Evolutionary conservation across 2,329 filamentous ascomycete species (phyloP).

Genomic region (Talaromyces verruculosus): DNA sequence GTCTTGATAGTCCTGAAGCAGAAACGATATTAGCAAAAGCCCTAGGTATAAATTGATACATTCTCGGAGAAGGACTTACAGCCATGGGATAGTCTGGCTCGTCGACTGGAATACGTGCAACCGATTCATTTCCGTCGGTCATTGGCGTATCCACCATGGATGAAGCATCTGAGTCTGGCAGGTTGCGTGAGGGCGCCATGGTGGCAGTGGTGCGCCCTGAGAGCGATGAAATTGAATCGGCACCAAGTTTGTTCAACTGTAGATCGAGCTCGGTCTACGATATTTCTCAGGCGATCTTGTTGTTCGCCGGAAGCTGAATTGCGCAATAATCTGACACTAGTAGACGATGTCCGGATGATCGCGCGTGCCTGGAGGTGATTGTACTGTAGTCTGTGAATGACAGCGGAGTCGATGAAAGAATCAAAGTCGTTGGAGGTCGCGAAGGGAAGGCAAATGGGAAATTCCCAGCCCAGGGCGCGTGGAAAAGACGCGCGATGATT

Average conservation of each 20-base stretch:
- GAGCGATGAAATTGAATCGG: neutral
- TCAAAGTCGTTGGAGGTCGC: constrained; percentile 11
- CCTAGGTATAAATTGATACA: neutral
- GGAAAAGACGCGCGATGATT: constrained; percentile 38
- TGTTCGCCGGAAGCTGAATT: neutral
- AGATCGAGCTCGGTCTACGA: neutral
- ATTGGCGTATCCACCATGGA: constrained; percentile 50
- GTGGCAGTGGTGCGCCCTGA: constrained; percentile 19
- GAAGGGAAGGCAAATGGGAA: constrained; percentile 31
- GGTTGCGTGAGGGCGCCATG: constrained; percentile 44
- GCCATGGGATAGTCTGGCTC: constrained; percentile 40
- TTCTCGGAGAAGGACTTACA: constrained; percentile 32
- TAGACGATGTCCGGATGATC: neutral
- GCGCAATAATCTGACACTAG: neutral
- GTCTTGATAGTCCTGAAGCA: constrained; percentile 52
- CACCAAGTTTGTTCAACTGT: constrained; percentile 19
- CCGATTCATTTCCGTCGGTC: constrained; percentile 43
- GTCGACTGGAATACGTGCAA: constrained; percentile 39
- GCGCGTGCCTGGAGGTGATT: neutral
- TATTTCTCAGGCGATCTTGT: neutral
- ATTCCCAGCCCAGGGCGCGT: constrained; percentile 29
- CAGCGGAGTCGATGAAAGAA: constrained; percentile 6
- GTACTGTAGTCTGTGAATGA: constrained; percentile 1
- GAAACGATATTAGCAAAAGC: constrained; percentile 10
- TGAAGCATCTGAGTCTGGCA: constrained; percentile 41